Base-by-base conservation (phyloP, 257 asterid genomes). In the Sherardia arvensis region DNA sequence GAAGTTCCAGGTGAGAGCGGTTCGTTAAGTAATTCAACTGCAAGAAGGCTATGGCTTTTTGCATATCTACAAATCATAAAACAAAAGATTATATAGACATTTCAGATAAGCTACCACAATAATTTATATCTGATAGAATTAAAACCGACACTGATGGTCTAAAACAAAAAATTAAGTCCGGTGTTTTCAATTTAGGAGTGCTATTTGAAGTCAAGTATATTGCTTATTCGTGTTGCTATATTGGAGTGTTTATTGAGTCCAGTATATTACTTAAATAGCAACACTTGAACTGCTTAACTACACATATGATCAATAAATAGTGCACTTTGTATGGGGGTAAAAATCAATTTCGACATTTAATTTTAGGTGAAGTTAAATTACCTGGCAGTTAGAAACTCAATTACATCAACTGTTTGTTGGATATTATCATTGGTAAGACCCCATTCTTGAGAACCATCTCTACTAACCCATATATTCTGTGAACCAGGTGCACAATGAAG, bases 361-460 rank as follows among this genome's bases (percentile, higher is more conserved):
- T 10, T 38, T 38, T 11, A 38, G 4, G 1, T 38, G 12, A 3
- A 1, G 11, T 10, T 32, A 36, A 38, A 27, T 26, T 73, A 87
- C 87, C 87, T 63, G 1, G 82, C 76, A 30, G 84, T 62, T 66
- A 84, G 57, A 43, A 87, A 84, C 6, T 81, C 79, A 0, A 84
- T 80, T 8, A 82, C 81, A 4, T 73, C 45, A 6, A 88, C 83
- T 0, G 95, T 86, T 59, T 83, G 84, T 59, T 79, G 79, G 22
- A 86, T 83, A 74, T 33, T 84, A 23, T 74, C 80, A 17, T 79
- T 73, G 0, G 88, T 73, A 12, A 57, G 76, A 21, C 96, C 96
- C 96, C 96, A 88, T 75, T 88, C 90, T 36, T 61, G 79, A 4
- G 76, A 79, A 7, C 95, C 90, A 68, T 88, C 96, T 76, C 95